Percentiles rank a stretch among this genome's conserved stretches.
Evolutionary conservation across 140 eudicot species (phyloP).

Genomic region (Erigeron philadelphicus): DNA sequence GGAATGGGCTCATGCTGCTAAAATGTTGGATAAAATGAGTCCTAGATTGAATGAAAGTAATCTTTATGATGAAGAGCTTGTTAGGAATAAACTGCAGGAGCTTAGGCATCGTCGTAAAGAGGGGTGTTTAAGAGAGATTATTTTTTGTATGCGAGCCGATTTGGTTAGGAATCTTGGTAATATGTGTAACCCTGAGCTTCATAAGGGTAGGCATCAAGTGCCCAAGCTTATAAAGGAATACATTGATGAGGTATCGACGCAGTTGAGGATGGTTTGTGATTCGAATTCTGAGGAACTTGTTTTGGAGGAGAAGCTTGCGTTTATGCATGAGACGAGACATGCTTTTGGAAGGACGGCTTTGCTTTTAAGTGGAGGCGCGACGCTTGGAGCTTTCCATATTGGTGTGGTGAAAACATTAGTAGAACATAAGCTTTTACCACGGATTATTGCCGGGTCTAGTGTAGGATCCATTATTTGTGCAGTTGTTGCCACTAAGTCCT

Average conservation of each 20-base stretch:
- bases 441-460: slow-evolving; percentile 88
- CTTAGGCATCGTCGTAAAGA: slow-evolving; percentile 76
- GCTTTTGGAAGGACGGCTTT: slow-evolving; percentile 93
- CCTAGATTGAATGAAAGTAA: slow-evolving; percentile 52
- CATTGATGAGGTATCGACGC: slow-evolving; percentile 80
- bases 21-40: slow-evolving; percentile 71
- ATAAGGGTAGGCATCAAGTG: slow-evolving; percentile 80
- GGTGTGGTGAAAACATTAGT: slow-evolving; percentile 90
- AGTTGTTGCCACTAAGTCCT: slow-evolving; percentile 66
- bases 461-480: slow-evolving; percentile 87
- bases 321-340: slow-evolving; percentile 90
- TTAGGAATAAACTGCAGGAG: slow-evolving; percentile 75
- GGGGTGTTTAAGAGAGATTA: slow-evolving; percentile 68
- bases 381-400: slow-evolving; percentile 81
- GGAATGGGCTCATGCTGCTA: slow-evolving; percentile 95
- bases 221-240: slow-evolving; percentile 80
- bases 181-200: slow-evolving; percentile 94
- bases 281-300: slow-evolving; percentile 78
- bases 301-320: slow-evolving; percentile 82
- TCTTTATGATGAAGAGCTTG: slow-evolving; percentile 79
- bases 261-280: slow-evolving; percentile 77
- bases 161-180: slow-evolving; percentile 81
- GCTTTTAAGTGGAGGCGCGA: slow-evolving; percentile 90
- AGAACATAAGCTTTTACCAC: slow-evolving; percentile 79
- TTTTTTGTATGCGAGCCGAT: slow-evolving; percentile 86